These are phyloP conservation scores for Trebouxiophyceae sp. DNA, from an alignment of 163 green algal genomes.

Conservation along the genomic window DNA sequence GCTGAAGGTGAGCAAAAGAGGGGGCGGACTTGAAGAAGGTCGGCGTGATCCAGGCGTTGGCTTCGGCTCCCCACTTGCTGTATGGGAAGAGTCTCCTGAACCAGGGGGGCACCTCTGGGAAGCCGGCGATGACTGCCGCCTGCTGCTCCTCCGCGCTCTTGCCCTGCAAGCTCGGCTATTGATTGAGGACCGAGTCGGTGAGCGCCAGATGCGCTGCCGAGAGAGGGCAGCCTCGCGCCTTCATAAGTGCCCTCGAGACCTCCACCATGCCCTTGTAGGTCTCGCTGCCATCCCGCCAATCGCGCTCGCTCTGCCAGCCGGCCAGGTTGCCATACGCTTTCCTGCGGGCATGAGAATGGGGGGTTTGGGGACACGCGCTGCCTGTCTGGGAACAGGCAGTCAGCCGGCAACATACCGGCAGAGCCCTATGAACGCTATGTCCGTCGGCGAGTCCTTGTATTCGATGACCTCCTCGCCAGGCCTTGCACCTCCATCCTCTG, in stretches of 20 bases:
- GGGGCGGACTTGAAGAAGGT: constrained; percentile 42
- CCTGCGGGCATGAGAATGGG: neutral
- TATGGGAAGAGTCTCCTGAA: constrained; percentile 61
- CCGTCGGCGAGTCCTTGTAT: constrained; percentile 43
- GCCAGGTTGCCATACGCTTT: constrained; percentile 48
- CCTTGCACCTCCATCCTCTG: constrained; percentile 47
- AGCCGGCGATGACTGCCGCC: constrained; percentile 49
- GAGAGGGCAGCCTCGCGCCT: constrained; percentile 9
- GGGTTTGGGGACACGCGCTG: neutral
- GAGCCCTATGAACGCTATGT: constrained; percentile 52
- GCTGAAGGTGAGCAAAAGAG: neutral
- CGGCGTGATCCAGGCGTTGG: constrained; percentile 62
- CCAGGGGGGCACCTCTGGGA: constrained; percentile 43
- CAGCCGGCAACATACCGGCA: constrained; percentile 18
- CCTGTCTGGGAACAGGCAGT: neutral
- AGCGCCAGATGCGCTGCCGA: neutral
- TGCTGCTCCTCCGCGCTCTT: constrained; percentile 31
- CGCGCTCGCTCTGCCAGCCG: constrained; percentile 22
- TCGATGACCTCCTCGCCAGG: constrained; percentile 25
- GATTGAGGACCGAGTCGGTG: neutral
- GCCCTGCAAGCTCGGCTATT: constrained; percentile 13
- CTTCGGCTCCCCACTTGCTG: constrained; percentile 58
- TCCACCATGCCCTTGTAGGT: constrained; percentile 71
- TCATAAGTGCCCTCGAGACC: constrained; percentile 58
- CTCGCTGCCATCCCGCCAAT: constrained; percentile 35